Evolutionary conservation across 2,329 filamentous ascomycete genomes (phyloP), one percentile per base, ranked within the genome.

Genomic region (Aspergillus viridinutans): DNA sequence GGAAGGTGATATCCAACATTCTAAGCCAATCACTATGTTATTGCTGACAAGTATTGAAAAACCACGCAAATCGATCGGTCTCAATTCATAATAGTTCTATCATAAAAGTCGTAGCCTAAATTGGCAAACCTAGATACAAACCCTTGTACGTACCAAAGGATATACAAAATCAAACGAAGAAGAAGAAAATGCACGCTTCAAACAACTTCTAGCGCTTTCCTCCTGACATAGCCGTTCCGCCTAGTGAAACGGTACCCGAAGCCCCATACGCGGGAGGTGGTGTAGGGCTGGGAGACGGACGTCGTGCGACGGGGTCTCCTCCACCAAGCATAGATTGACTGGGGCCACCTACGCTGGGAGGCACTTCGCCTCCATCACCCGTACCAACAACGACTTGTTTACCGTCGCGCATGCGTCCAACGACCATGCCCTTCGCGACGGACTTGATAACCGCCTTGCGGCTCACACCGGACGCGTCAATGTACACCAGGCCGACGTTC

Each of bases 401-500:
- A 7, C 78, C 78, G 54, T 80, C 76, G 45, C 73, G 76, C 75
- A 80, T 79, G 40, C 72, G 74, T 23, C 78, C 79, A 38, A 80
- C 75, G 2, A 80, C 76, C 94, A 99, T 97, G 43, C 94, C 92
- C 79, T 96, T 97, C 21, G 92, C 94, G 1, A 97, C 94, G 45
- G 89, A 90, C 80, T 97, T 99, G 70, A 99, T 84, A 47, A 99
- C 85, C 0, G 94, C 94, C 59, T 87, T 85, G 45, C 94, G 83
- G 55, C 90, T 96, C 1, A 99, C 94, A 38, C 94, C 94, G 0
- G 92, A 89, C 1, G 95, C 93, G 67, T 99, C 94, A 59, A 99
- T 96, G 71, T 99, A 99, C 32, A 99, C 94, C 28, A 99, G 81
- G 5, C 92, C 94, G 7, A 97, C 94, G 64, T 97, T 99, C 81